phyloP scores from a whole-genome alignment of 208 protist species.

The Crithidia bombi region DNA sequence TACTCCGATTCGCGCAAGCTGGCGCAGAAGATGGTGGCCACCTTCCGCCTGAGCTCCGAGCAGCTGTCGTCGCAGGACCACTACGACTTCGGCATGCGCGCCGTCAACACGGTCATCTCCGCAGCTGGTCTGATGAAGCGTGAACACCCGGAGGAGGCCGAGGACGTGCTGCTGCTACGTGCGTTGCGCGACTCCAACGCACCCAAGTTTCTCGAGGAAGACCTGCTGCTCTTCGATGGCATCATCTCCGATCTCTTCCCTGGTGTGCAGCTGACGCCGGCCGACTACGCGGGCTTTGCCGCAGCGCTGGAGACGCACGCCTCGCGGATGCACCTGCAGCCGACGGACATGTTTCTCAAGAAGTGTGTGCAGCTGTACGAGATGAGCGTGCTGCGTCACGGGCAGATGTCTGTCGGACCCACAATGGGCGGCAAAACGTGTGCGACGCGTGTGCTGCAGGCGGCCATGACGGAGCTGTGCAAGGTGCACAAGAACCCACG shows the following conservation, averaged over 20 bases:
- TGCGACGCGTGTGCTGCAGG: slow-evolving; percentile 83
- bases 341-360: slow-evolving; percentile 94
- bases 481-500: slow-evolving; percentile 69
- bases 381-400: slow-evolving; percentile 97
- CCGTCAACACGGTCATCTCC: slow-evolving; percentile 98
- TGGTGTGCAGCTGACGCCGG: slow-evolving; percentile 83
- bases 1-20: slow-evolving; percentile 96
- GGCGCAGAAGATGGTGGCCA: slow-evolving; percentile 97
- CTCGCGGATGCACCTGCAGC: slow-evolving; percentile 86
- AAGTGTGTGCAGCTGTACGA: slow-evolving; percentile 98
- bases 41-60: slow-evolving; percentile 97
- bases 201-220: slow-evolving; percentile 97
- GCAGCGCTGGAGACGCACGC: slow-evolving; percentile 72
- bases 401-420: slow-evolving; percentile 97
- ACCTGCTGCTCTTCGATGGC: slow-evolving; percentile 94
- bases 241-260: slow-evolving; percentile 98
- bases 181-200: slow-evolving; percentile 97
- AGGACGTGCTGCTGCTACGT: slow-evolving; percentile 95
- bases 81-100: slow-evolving; percentile 99
- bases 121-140: slow-evolving; percentile 96
- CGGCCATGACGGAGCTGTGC: slow-evolving; percentile 86
- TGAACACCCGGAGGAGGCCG: slow-evolving; percentile 91
- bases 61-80: slow-evolving; percentile 98
- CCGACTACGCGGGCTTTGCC: slow-evolving; percentile 94
- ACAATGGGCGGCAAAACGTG: slow-evolving; percentile 96